Base-by-base conservation (phyloP, 2,329 filamentous ascomycete species). In the Blastomyces gilchristii region DNA sequence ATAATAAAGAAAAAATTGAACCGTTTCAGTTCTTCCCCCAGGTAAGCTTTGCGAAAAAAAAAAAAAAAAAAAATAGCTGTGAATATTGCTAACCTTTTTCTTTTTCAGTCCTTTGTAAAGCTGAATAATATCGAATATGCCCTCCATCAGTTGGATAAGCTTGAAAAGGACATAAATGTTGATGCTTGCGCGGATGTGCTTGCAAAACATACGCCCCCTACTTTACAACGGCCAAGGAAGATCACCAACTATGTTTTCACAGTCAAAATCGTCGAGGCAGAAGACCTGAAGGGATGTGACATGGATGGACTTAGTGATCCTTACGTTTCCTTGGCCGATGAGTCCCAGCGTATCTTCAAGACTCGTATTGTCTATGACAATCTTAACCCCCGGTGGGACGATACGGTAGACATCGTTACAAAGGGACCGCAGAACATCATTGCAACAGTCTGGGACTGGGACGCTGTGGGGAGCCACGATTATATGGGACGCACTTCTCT, bases 221-320 rank as follows among this genome's bases (percentile, higher is more conserved):
- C 84, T 61, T 85, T 86, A n/a, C 83, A 85, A 65, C 82, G 82
- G 71, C 81, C 84, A 63, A 86, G 86, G 69, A 88, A 86, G 69
- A 85, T 87, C 52, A 89, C 86, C 66, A 97, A 95, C 73, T 97
- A 96, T 73, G 92, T 97, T 62, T 99, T 99, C 76, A 97, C 94
- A 0, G 92, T 99, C 77, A 99, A 99, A 78, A 92, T 99, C 64
- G 92, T 99, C 34, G 94, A 99, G 76, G 94, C 90, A 9, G 94
- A 99, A 76, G 94, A 99, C 70, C 81, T 99, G 69, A 97, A 97
- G 76, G 91, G 94, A n/a, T 97, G 94, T 73, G 94, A 99, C 75
- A 87, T 96, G 69, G 95, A 90, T 70, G 94, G 94, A 45, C 85
- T 88, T 67, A 97, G 93, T 73, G 94, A 99, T 76, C 94, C 94